Evolutionary conservation across 192 early-diverging fungal species (phyloP).

Genomic region (Rhizophagus sp.): DNA sequence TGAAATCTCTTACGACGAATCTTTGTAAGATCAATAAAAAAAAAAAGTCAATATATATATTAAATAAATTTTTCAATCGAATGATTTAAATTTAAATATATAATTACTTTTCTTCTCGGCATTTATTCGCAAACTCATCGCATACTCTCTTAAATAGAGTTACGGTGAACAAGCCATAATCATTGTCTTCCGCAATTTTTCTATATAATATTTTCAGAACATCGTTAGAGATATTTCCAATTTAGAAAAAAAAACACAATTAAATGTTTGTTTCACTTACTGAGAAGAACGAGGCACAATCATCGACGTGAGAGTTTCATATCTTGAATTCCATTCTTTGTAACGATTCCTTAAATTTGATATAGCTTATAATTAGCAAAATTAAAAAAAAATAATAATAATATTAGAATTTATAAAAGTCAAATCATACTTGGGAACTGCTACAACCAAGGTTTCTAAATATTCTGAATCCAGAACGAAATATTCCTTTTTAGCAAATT

Average conservation of each 20-base stretch:
- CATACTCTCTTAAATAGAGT: conserved; percentile 86
- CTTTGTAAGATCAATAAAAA: conserved; percentile 36
- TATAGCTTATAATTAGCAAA: neutral
- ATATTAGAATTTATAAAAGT: neutral
- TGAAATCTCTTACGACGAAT: conserved; percentile 95
- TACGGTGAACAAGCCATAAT: conserved; percentile 89
- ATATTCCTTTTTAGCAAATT: conserved; percentile 90
- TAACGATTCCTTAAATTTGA: conserved; percentile 49
- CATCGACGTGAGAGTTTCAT: conserved; percentile 92
- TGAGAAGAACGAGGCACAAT: conserved; percentile 93
- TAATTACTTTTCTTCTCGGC: conserved; percentile 77
- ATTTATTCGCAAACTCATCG: conserved; percentile 91
- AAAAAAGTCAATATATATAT: neutral
- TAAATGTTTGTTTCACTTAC: conserved; percentile 47
- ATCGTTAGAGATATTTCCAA: neutral
- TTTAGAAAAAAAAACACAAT: neutral
- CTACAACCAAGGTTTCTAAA: conserved; percentile 88
- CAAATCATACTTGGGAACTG: conserved; percentile 80
- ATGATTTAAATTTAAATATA: neutral
- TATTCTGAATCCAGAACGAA: conserved; percentile 94
- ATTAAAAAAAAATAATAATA: neutral
- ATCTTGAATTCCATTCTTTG: conserved; percentile 83
- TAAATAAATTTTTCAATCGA: no score
- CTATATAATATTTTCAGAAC: conserved; percentile 35
- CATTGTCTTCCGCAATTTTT: conserved; percentile 92